phyloP scores from a whole-genome alignment of 495 filamentous ascomycete species.

The Xylaria longipes region DNA sequence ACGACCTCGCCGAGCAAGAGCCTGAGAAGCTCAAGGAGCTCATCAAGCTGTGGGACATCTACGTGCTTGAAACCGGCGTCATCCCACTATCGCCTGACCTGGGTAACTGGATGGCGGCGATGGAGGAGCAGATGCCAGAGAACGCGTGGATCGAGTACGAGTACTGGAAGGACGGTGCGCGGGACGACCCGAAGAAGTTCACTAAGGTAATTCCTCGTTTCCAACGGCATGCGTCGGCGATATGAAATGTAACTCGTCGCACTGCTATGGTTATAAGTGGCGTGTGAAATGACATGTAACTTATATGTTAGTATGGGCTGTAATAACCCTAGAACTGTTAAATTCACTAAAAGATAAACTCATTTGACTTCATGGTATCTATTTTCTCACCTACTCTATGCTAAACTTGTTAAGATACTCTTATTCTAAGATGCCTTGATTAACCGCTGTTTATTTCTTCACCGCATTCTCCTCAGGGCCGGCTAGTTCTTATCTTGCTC shows the following conservation, averaged over 20 bases:
- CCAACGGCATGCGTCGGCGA: constrained; percentile 55
- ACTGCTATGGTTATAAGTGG: background rate
- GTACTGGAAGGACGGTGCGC: constrained; percentile 69
- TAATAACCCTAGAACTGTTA: background rate
- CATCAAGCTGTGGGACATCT: constrained; percentile 48
- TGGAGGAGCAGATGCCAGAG: constrained; percentile 71
- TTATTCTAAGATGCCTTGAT: background rate
- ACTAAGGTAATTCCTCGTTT: constrained; percentile 58
- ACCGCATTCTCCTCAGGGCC: background rate
- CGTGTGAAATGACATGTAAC: background rate
- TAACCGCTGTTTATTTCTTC: background rate
- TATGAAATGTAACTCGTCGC: constrained; percentile 22
- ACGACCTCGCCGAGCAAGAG: constrained; percentile 44
- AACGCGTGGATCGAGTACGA: constrained; percentile 74
- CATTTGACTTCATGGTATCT: background rate
- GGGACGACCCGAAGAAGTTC: constrained; percentile 62
- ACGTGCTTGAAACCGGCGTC: constrained; percentile 66
- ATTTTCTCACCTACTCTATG: background rate
- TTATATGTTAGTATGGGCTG: background rate
- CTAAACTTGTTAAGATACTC: background rate
- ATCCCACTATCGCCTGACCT: constrained; percentile 41
- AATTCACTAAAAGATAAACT: background rate
- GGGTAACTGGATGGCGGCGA: constrained; percentile 60
- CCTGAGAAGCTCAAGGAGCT: constrained; percentile 42
- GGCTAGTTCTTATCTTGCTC: background rate